Percentiles rank a stretch among this genome's conserved stretches.
Evolutionary conservation across 2,329 filamentous ascomycete species (phyloP).

Genomic region (Ceratocystis ficicola): DNA sequence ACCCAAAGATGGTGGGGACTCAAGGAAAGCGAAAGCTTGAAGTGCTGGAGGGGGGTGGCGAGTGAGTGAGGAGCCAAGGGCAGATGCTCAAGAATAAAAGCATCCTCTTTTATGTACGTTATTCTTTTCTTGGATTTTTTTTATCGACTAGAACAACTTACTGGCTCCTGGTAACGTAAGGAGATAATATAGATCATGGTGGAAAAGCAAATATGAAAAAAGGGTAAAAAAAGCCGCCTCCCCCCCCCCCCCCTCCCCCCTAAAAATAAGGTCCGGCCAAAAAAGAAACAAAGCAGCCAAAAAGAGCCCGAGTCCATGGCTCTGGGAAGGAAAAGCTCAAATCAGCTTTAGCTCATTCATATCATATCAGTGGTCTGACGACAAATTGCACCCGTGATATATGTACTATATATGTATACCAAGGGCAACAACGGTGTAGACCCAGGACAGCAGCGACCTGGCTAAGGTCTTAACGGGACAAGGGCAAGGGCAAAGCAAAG

Average conservation of each 20-base stretch:
- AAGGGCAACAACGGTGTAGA: too few species aligned
- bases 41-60: background rate
- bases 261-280: background rate
- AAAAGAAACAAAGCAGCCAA: background rate
- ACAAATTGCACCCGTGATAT: too few species aligned
- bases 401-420: too few species aligned
- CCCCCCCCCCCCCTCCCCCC: too few species aligned
- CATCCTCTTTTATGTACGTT: background rate
- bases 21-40: constrained; percentile 7
- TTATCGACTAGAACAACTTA: background rate
- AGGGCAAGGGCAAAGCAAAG: background rate
- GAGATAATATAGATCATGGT: background rate
- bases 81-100: too few species aligned
- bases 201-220: background rate
- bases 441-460: too few species aligned
- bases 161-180: background rate
- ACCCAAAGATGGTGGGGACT: background rate
- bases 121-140: background rate
- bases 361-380: background rate
- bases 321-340: background rate
- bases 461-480: too few species aligned
- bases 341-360: constrained; percentile 2
- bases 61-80: background rate
- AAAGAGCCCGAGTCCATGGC: constrained; percentile 3
- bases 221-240: background rate